These are phyloP conservation scores for Cucurbita moschata DNA, from an alignment of 306 rosid species.

Conservation along the genomic window DNA sequence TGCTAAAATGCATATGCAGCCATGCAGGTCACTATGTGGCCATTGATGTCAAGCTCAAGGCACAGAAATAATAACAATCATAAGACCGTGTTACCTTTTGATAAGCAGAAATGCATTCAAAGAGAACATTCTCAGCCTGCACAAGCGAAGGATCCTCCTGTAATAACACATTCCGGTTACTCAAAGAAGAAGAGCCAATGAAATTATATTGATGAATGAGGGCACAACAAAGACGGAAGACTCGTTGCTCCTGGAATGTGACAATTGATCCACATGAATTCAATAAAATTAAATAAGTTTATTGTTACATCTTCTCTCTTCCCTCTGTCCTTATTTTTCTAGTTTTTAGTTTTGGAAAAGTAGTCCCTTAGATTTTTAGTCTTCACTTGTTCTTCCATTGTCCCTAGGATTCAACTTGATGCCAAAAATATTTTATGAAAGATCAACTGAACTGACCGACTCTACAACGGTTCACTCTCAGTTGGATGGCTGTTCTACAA, in stretches of 20 bases:
- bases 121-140: constrained; percentile 40
- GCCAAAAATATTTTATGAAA: neutral
- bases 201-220: neutral
- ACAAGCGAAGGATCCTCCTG: constrained; percentile 29
- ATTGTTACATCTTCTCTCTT: neutral
- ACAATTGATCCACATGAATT: neutral
- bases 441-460: neutral
- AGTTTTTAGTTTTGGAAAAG: neutral
- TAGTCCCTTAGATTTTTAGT: neutral
- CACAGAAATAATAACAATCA: neutral
- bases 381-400: neutral
- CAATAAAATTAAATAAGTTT: neutral
- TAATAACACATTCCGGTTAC: constrained; percentile 5
- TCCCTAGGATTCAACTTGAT: neutral
- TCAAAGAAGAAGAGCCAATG: neutral
- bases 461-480: neutral
- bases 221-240: neutral
- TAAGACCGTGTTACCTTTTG: constrained; percentile 25
- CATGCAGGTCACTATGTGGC: neutral
- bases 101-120: constrained; percentile 51
- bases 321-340: neutral
- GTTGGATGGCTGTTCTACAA: neutral
- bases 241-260: neutral
- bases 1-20: neutral
- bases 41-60: neutral